Percentiles rank a stretch among this genome's conserved stretches.
phyloP scores from a whole-genome alignment of 2,329 filamentous ascomycete genomes.

The Fusarium albosuccineum region DNA sequence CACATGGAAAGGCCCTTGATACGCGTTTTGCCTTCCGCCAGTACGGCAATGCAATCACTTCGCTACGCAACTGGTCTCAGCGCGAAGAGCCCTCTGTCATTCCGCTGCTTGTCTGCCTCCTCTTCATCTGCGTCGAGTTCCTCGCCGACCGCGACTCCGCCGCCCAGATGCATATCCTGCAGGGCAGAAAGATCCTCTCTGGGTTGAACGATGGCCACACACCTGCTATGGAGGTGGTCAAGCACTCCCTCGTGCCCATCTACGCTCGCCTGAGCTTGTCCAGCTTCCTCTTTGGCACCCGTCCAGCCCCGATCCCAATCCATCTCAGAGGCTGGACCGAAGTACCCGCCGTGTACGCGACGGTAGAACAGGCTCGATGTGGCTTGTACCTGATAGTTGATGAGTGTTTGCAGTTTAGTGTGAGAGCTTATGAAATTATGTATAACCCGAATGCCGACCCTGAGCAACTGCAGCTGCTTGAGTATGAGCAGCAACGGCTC shows the following conservation, averaged over 20 bases:
- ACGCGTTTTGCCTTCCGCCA: constrained; percentile 49
- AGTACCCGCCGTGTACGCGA: constrained; percentile 52
- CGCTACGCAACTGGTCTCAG: constrained; percentile 54
- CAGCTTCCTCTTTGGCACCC: constrained; percentile 56
- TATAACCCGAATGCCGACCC: constrained; percentile 44
- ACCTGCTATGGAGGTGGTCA: constrained; percentile 54
- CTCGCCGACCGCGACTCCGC: constrained; percentile 62
- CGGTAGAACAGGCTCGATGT: constrained; percentile 48
- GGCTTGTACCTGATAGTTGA: constrained; percentile 56
- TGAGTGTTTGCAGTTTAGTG: constrained; percentile 54
- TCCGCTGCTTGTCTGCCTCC: constrained; percentile 60
- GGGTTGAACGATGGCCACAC: constrained; percentile 47
- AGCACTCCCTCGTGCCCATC: constrained; percentile 58
- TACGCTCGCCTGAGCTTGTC: constrained; percentile 59
- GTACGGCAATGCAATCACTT: constrained; percentile 63
- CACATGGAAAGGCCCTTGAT: constrained; percentile 26
- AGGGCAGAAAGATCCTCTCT: constrained; percentile 58
- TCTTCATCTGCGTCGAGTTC: constrained; percentile 68
- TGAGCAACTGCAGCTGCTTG: constrained; percentile 45
- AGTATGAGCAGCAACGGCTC: constrained; percentile 51
- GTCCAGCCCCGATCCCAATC: constrained; percentile 52
- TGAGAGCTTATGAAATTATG: constrained; percentile 42
- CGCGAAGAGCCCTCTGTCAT: constrained; percentile 48
- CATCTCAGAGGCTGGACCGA: constrained; percentile 50
- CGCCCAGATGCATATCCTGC: constrained; percentile 60